Evolutionary conservation across 805 yeast genomes (phyloP), one percentile per base, ranked within the genome.

Genomic region (Lipomyces mesembrius): DNA sequence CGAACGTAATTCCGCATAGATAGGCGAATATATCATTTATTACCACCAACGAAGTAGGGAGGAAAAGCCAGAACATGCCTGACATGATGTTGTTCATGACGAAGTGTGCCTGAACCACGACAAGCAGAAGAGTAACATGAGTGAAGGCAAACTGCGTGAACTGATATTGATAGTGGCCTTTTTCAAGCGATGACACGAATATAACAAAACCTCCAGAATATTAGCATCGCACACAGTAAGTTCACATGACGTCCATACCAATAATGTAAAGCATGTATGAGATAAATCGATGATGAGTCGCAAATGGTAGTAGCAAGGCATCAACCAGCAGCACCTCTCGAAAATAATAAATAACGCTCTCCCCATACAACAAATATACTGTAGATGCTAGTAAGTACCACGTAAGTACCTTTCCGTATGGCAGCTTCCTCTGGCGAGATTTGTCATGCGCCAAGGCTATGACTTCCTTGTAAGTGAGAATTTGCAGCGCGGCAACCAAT

Each of bases 21-120:
- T 95, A 95, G 27, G 99, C 99, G 83, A 93, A 93, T 62, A 93
- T 92, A 77, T 95, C 99, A 77, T 95, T 95, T 64, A 91, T 89
- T 72, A 95, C 91, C 62, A 95, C 99, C 74, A 94, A 82, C 1
- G 95, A 88, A 68, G 91, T 92, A 3, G 99, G 99, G 63, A 95
- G 83, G 65, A 94, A 80, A 79, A 95, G 91, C 99, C 99, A 95
- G 75, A 92, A 88, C 77, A 95, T 81, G n/a, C 99, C 99, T 70
- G 87, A 89, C 74, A 93, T 83, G 65, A 94, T 89, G 78, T 95
- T 95, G 74, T 88, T 90, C 72, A 91, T 92, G 73, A 95, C 90
- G 77, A 93, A 87, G 79, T 95, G 97, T 57, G 96, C 95, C 81
- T 95, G 99, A 81, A 91, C 87, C 34, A 95, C 96, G 62, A 93